Evolutionary conservation across 768 basidiomycete species (phyloP).

Genomic region (Macrolepiota dolichaula): DNA sequence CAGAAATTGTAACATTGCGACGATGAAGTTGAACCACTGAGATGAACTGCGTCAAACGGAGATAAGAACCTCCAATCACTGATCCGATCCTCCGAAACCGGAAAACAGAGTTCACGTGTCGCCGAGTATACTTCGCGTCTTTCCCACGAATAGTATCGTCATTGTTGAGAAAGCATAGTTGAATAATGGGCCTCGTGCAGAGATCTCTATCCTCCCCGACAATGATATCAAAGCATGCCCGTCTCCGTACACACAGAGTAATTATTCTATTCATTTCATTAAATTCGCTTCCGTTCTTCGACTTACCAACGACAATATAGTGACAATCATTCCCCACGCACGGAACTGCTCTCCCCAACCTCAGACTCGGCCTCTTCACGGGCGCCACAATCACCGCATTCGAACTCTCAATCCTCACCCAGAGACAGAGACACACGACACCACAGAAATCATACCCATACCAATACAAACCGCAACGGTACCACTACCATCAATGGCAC

Average conservation of each 20-base stretch:
- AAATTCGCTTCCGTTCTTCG: background rate
- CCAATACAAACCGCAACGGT: background rate
- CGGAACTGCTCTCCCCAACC: conserved; percentile 20
- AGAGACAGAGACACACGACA: background rate
- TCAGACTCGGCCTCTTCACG: background rate
- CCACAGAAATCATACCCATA: background rate
- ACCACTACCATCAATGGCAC: background rate
- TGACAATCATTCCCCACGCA: conserved; percentile 17
- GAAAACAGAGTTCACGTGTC: background rate
- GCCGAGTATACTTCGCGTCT: background rate
- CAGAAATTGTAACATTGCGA: no score
- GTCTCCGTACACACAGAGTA: conserved; percentile 4
- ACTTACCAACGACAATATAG: conserved; percentile 1
- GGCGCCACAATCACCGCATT: background rate
- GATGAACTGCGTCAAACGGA: no score
- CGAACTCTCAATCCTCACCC: background rate
- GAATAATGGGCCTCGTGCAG: background rate
- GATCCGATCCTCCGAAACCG: no score
- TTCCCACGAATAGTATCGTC: background rate
- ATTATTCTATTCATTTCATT: conserved; percentile 1
- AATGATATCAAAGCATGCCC: conserved; percentile 6
- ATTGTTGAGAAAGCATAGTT: background rate
- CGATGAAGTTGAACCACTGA: no score
- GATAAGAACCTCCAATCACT: no score
- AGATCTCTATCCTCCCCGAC: background rate